Evolutionary conservation across 139 green algal species (phyloP).

Genomic region (Picochlorum sp.): DNA sequence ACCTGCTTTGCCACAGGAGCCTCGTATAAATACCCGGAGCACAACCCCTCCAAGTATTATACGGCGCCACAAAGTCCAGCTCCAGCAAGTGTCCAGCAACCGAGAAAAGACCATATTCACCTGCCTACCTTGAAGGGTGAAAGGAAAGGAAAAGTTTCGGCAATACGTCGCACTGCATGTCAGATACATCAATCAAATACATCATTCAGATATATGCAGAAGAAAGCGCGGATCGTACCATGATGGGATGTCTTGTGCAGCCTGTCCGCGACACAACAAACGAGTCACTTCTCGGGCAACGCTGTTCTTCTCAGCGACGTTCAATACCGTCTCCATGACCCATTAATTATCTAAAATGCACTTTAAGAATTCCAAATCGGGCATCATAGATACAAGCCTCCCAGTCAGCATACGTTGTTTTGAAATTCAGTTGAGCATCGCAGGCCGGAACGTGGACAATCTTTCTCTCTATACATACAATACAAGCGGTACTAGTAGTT

Average conservation of each 20-base stretch:
- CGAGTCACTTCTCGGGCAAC: slow-evolving; percentile 75
- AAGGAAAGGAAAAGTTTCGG: slow-evolving; percentile 73
- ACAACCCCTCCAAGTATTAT: slow-evolving; percentile 50
- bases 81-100: slow-evolving; percentile 92
- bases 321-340: slow-evolving; percentile 52
- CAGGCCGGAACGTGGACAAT: no score
- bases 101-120: slow-evolving; percentile 87
- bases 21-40: slow-evolving; percentile 51
- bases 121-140: slow-evolving; percentile 40
- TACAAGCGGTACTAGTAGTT: no score
- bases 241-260: not conserved
- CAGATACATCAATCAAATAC: not conserved
- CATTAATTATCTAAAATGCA: not conserved
- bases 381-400: not conserved
- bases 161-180: slow-evolving; percentile 66
- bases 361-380: not conserved
- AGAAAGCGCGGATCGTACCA: not conserved
- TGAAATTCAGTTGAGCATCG: no score
- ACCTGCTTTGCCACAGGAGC: slow-evolving; percentile 51
- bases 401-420: no score
- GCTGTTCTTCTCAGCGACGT: slow-evolving; percentile 94
- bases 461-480: no score
- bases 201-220: not conserved
- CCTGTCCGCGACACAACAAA: slow-evolving; percentile 53
- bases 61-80: slow-evolving; percentile 63